A percentile compares a stretch with the other conserved stretches of the same genome.
Evolutionary conservation across 257 asterid genomes (phyloP).

Genomic region (Solanum gandarillasii): DNA sequence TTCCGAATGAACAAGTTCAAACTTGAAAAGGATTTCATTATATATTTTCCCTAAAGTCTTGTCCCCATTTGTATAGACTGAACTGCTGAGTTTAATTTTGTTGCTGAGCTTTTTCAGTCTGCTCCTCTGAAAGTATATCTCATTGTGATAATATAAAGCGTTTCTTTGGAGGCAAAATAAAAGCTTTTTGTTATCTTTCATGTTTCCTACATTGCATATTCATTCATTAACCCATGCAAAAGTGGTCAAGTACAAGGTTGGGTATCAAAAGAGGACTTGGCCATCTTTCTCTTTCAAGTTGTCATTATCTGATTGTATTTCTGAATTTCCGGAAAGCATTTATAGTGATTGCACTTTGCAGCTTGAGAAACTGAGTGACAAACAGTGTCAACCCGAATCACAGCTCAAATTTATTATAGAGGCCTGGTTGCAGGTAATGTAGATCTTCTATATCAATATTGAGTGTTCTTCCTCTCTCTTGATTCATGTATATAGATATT

Average conservation of each 20-base stretch:
- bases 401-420: conserved; percentile 91
- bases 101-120: not conserved
- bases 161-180: not conserved
- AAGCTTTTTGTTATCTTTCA: not conserved
- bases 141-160: not conserved
- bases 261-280: not conserved
- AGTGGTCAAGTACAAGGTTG: not conserved
- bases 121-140: not conserved
- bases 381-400: conserved; percentile 84
- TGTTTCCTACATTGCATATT: not conserved
- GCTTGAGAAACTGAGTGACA: conserved; percentile 88
- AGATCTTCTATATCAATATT: not conserved
- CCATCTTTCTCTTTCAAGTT: not conserved
- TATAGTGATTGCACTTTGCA: conserved; percentile 21
- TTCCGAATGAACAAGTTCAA: not conserved
- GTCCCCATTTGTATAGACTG: not conserved
- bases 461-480: conserved; percentile 1
- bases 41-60: not conserved
- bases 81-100: not conserved
- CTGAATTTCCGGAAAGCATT: not conserved
- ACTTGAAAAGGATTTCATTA: not conserved
- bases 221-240: not conserved
- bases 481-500: conserved; percentile 3
- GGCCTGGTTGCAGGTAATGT: conserved; percentile 93
- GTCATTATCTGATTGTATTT: not conserved